Percentiles rank a stretch among this genome's conserved stretches.
These are phyloP conservation scores for Citeromyces hawaiiensis DNA, from an alignment of 1,139 yeast genomes.

Conservation along the genomic window DNA sequence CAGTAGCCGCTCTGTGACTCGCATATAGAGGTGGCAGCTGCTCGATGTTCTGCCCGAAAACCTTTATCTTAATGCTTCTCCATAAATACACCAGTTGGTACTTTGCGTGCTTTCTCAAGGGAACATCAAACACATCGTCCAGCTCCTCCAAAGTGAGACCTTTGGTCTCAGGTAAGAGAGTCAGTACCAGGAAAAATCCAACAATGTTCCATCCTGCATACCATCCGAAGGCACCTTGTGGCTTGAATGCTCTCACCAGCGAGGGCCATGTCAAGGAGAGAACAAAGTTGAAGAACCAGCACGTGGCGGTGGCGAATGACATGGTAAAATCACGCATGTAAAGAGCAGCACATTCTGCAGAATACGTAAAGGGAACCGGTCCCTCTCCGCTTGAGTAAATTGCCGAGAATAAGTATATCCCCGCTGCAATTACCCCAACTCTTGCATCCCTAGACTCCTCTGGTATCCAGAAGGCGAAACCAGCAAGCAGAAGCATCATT, in stretches of 20 bases:
- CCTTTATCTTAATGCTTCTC: conserved; percentile 24
- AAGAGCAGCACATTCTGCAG: conserved; percentile 80
- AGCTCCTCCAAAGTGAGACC: conserved; percentile 58
- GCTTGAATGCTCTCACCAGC: conserved; percentile 45
- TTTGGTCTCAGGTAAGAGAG: conserved; percentile 61
- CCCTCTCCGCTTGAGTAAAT: conserved; percentile 83
- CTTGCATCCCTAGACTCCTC: conserved; percentile 32
- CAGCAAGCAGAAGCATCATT: conserved; percentile 53
- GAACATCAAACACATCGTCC: conserved; percentile 56
- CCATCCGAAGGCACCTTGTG: conserved; percentile 82
- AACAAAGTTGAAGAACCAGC: conserved; percentile 79
- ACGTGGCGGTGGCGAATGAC: conserved; percentile 73
- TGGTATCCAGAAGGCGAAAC: conserved; percentile 65
- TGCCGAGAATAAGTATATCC: conserved; percentile 60
- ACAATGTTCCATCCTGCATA: conserved; percentile 80
- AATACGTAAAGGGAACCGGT: conserved; percentile 82
- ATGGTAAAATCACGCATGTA: conserved; percentile 79
- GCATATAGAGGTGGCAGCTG: conserved; percentile 42
- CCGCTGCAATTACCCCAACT: conserved; percentile 52
- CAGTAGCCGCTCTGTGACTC: conserved; percentile 44
- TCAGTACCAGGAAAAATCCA: conserved; percentile 56
- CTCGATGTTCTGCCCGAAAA: conserved; percentile 26
- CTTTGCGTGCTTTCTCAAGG: conserved; percentile 36
- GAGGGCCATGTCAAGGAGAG: conserved; percentile 81
- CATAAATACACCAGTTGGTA: conserved; percentile 35